phyloP scores from a whole-genome alignment of 345 rosid genomes.

The Leavenworthia alabamica region DNA sequence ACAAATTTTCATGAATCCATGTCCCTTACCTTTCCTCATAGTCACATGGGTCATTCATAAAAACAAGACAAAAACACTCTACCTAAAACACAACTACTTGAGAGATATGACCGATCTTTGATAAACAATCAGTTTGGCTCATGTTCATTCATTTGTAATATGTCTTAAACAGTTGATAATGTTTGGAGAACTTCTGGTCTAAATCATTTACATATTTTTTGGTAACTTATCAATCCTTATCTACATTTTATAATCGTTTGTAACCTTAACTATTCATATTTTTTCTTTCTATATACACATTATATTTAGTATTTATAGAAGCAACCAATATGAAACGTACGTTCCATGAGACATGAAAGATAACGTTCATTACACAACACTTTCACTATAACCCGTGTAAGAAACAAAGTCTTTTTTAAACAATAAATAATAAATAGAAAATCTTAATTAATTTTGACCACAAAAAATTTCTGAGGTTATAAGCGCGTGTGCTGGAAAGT shows the following conservation, averaged over 20 bases:
- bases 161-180: not conserved
- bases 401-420: not conserved
- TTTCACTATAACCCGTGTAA: conserved; percentile 13
- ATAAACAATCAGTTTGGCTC: not conserved
- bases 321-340: not conserved
- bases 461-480: conserved; percentile 14
- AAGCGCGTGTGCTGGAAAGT: conserved; percentile 30
- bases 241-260: not conserved
- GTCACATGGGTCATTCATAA: too few species aligned
- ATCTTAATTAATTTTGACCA: conserved; percentile 12
- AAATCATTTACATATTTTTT: not conserved
- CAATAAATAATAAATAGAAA: not conserved
- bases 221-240: not conserved
- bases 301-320: not conserved
- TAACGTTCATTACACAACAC: not conserved
- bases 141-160: not conserved
- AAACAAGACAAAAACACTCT: not conserved
- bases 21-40: too few species aligned
- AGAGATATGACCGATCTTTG: not conserved
- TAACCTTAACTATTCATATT: not conserved
- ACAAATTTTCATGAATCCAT: not conserved
- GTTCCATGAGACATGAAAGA: not conserved
- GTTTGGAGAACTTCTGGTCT: not conserved
- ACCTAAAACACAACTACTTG: not conserved
- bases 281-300: not conserved